Conservation (phyloP, 352 stramenopile genomes). For the Phytopythium helicoides region DNA sequence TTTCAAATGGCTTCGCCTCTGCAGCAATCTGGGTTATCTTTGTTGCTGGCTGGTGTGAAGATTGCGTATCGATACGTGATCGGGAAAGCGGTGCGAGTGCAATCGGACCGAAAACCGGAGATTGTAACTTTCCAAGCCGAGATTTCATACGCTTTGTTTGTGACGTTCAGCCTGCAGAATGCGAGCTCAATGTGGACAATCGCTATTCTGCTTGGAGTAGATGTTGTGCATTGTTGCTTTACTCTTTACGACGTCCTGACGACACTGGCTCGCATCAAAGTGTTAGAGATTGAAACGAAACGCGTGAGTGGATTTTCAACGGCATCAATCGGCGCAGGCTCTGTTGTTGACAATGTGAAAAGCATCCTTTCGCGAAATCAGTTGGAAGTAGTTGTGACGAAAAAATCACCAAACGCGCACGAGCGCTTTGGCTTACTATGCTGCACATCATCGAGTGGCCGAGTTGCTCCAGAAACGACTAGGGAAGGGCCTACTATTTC, state of each 20-base stretch:
- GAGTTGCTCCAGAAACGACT: no score
- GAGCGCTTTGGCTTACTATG: no score
- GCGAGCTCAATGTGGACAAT: conserved; percentile 25
- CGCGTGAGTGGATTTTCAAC: no score
- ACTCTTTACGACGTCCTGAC: conserved; percentile 14
- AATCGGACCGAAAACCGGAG: conserved; percentile 23
- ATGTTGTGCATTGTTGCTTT: conserved; percentile 11
- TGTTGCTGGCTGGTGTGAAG: conserved; percentile 30
- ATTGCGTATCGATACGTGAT: conserved; percentile 29
- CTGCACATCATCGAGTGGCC: no score
- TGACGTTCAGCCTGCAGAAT: conserved; percentile 40
- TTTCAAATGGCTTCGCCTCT: conserved; percentile 10
- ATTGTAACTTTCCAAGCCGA: conserved; percentile 41
- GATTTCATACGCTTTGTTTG: conserved; percentile 44
- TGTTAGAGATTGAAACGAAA: neutral
- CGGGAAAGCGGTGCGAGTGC: conserved; percentile 10
- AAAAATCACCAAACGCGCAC: no score
- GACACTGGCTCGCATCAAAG: conserved; percentile 3
- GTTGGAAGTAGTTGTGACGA: no score
- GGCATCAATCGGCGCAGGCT: no score
- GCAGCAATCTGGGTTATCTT: conserved; percentile 11
- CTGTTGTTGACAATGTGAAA: no score
- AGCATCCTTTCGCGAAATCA: no score
- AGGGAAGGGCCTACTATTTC: no score
- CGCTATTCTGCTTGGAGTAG: conserved; percentile 14